Conservation (phyloP, 306 rosid genomes). For the Oemleria cerasiformis region DNA sequence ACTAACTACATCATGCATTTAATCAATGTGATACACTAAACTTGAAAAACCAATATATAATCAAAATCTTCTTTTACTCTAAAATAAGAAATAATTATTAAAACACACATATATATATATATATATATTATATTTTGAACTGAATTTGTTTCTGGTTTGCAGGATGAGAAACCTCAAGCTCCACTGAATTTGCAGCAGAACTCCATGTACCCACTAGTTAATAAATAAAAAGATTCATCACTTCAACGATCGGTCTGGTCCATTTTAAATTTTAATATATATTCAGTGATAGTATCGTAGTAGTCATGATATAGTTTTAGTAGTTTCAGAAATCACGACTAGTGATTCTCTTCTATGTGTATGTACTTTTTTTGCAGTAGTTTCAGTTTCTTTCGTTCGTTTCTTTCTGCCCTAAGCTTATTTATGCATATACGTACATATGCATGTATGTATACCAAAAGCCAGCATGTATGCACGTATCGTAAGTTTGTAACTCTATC, state of each 20-base stretch:
- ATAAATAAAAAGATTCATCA: slow-evolving; percentile 22
- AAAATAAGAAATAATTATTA: slow-evolving; percentile 1
- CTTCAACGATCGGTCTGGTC: neutral
- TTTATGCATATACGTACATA: neutral
- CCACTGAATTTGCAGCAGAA: slow-evolving; percentile 32
- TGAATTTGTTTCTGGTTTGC: slow-evolving; percentile 29
- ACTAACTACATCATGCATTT: neutral
- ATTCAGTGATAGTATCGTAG: neutral
- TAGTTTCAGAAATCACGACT: slow-evolving; percentile 19
- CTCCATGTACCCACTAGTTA: neutral
- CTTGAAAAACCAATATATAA: neutral
- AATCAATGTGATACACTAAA: neutral
- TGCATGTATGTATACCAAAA: neutral
- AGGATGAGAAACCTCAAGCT: slow-evolving; percentile 71
- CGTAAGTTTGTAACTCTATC: neutral
- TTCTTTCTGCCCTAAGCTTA: neutral
- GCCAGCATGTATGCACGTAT: neutral
- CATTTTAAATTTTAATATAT: neutral
- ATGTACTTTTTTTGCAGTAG: neutral
- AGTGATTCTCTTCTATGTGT: neutral
- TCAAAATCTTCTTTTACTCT: neutral
- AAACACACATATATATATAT: no score
- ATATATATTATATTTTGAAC: no score
- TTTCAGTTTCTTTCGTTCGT: neutral
- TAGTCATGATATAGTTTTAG: slow-evolving; percentile 1